Conservation (phyloP, 2,329 filamentous ascomycete species). For the Botrytis medusae region DNA sequence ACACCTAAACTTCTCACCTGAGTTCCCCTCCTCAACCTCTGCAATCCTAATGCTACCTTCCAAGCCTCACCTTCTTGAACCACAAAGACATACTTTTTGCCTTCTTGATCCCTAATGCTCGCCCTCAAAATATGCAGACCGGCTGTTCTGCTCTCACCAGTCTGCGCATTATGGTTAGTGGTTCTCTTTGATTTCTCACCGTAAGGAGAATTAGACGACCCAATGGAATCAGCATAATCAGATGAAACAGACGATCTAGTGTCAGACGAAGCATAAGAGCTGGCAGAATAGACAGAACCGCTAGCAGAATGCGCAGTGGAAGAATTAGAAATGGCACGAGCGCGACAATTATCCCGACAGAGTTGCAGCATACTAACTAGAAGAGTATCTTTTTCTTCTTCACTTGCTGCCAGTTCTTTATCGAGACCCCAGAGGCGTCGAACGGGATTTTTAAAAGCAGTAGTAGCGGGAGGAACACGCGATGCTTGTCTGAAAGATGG, state of each 20-base stretch:
- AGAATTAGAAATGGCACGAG: conserved; percentile 45
- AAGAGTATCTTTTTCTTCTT: conserved; percentile 66
- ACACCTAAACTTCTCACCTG: conserved; percentile 61
- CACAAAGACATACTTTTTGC: conserved; percentile 65
- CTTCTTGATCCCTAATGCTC: conserved; percentile 64
- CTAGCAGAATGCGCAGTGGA: conserved; percentile 38
- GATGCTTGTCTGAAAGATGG: conserved; percentile 56
- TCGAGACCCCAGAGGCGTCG: conserved; percentile 44
- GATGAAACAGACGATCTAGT: conserved; percentile 32
- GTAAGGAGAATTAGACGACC: conserved; percentile 29
- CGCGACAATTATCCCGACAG: conserved; percentile 64
- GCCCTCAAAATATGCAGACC: conserved; percentile 63
- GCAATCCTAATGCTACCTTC: conserved; percentile 64
- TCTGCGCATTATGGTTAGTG: conserved; percentile 43
- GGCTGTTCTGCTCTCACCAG: conserved; percentile 54
- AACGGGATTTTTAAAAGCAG: conserved; percentile 33
- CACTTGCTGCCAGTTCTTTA: conserved; percentile 45
- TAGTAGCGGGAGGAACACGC: conserved; percentile 36
- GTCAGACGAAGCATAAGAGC: conserved; percentile 34
- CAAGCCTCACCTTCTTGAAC: conserved; percentile 64
- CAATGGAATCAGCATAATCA: conserved; percentile 38
- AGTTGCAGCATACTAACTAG: conserved; percentile 60
- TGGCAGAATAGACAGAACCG: conserved; percentile 47
- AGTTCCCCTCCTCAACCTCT: conserved; percentile 59
- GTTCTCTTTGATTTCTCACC: conserved; percentile 24